phyloP scores from a whole-genome alignment of 2,329 filamentous ascomycete species.

The Fusarium newnesense region DNA sequence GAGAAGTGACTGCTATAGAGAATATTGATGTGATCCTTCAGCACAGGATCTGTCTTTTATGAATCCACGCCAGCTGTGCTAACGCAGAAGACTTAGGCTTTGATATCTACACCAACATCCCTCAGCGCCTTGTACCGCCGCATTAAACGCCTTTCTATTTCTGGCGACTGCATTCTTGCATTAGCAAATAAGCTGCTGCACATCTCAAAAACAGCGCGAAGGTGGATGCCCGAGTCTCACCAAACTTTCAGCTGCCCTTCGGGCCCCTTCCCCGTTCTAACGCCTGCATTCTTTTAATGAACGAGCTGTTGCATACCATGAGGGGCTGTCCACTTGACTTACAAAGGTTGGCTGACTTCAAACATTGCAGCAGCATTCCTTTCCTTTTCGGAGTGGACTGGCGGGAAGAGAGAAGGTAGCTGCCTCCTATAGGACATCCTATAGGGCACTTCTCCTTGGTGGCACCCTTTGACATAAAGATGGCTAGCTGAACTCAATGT shows the following conservation, averaged over 20 bases:
- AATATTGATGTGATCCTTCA: background rate
- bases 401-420: too few relatives aligned
- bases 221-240: background rate
- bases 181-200: background rate
- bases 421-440: too few relatives aligned
- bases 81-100: background rate
- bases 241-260: background rate
- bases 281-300: background rate
- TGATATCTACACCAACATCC: rapidly evolving
- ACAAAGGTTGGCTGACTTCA: background rate
- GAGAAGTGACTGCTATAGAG: background rate
- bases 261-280: background rate
- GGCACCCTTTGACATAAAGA: too few relatives aligned
- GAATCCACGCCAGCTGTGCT: background rate
- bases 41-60: background rate
- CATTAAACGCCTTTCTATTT: background rate
- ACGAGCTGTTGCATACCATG: background rate
- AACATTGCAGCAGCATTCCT: too few relatives aligned
- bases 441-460: too few relatives aligned
- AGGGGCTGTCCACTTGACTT: background rate
- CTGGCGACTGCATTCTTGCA: background rate
- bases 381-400: too few relatives aligned
- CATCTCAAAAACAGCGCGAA: background rate
- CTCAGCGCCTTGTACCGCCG: background rate
- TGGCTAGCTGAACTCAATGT: too few relatives aligned